A percentile compares a stretch with the other conserved stretches of the same genome.
phyloP scores from a whole-genome alignment of 2,329 filamentous ascomycete species.

The Colletotrichum abscissum region DNA sequence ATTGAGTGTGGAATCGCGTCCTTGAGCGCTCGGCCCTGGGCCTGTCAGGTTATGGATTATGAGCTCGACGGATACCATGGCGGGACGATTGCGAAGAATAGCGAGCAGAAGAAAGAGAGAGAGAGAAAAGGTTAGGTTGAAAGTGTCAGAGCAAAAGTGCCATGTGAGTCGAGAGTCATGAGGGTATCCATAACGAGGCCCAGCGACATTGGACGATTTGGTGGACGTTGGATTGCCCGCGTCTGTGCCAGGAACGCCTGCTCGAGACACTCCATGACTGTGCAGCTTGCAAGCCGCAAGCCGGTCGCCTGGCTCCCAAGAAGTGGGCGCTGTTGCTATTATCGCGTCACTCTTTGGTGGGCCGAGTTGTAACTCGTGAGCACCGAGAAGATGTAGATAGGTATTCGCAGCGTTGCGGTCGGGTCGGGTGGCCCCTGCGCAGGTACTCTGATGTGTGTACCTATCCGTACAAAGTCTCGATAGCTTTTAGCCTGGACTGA shows the following conservation, averaged over 20 bases:
- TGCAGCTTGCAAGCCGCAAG: too few species aligned
- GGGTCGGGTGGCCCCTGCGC: conserved; percentile 11
- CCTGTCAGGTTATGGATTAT: neutral
- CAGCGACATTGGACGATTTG: neutral
- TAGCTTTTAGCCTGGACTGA: neutral
- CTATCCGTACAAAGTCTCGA: neutral
- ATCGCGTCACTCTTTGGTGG: neutral
- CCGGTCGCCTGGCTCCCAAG: neutral
- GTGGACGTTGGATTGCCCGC: neutral
- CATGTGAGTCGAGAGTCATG: conserved; percentile 1
- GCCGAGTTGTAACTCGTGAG: neutral
- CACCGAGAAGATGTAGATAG: neutral
- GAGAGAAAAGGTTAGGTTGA: neutral
- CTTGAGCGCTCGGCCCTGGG: neutral
- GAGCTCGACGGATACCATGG: neutral
- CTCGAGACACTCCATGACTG: neutral
- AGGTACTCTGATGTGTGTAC: neutral
- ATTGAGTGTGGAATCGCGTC: neutral
- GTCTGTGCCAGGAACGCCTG: neutral
- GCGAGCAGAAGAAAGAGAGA: too few species aligned
- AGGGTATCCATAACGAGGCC: neutral
- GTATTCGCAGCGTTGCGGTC: neutral
- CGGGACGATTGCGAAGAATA: neutral
- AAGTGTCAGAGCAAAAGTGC: conserved; percentile 1
- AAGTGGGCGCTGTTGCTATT: neutral